phyloP scores from a whole-genome alignment of 176 grass and related monocot species.

The Aegilops tauschii region DNA sequence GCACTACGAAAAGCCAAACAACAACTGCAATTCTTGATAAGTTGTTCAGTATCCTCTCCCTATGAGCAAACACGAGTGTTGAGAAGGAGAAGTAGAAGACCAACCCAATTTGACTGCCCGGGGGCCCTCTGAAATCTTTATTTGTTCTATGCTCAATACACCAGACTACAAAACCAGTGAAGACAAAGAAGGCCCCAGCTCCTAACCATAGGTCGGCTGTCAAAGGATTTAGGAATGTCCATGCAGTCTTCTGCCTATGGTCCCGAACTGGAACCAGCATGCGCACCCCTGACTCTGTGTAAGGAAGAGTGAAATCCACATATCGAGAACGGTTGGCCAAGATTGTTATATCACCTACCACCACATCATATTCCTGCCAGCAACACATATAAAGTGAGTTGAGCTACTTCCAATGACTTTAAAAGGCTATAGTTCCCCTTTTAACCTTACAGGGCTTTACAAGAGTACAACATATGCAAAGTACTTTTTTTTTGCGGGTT shows the following conservation, averaged over 20 bases:
- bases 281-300: conserved; percentile 68
- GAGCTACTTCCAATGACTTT: background rate
- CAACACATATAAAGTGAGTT: conserved; percentile 1
- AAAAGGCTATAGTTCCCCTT: background rate
- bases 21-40: conserved; percentile 59
- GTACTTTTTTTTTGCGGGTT: too few relatives aligned
- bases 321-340: conserved; percentile 63
- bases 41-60: conserved; percentile 60
- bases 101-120: conserved; percentile 50
- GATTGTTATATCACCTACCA: conserved; percentile 82
- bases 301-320: conserved; percentile 88
- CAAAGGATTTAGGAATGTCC: conserved; percentile 76
- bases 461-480: background rate
- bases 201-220: conserved; percentile 58
- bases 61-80: conserved; percentile 86
- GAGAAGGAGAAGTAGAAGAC: conserved; percentile 77
- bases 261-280: conserved; percentile 72
- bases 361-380: conserved; percentile 68
- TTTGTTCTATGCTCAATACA: conserved; percentile 77
- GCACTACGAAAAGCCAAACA: conserved; percentile 78
- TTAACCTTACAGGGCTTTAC: background rate
- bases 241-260: conserved; percentile 53
- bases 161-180: conserved; percentile 69
- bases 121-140: conserved; percentile 59
- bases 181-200: conserved; percentile 53